Evolutionary conservation across 1,284 basidiomycete genomes (phyloP).

Genomic region (Cryptococcus deneoformans): DNA sequence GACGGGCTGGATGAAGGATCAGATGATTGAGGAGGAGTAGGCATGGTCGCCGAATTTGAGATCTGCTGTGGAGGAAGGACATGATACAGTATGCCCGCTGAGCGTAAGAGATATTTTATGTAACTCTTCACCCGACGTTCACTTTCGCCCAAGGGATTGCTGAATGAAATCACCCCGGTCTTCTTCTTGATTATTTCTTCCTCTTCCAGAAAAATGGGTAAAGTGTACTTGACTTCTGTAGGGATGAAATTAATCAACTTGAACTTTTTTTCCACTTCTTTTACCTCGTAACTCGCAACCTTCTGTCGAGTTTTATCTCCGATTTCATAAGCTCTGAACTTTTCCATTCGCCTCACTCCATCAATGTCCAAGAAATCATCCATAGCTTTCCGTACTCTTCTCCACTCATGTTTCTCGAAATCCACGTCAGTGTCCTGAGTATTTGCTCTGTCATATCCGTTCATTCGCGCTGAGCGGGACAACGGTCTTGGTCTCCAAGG

Average conservation of each 20-base stretch:
- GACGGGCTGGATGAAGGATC: neutral
- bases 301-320: slow-evolving; percentile 26
- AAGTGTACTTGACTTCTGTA: slow-evolving; percentile 52
- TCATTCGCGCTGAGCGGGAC: neutral
- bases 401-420: slow-evolving; percentile 32
- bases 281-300: slow-evolving; percentile 22
- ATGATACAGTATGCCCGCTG: slow-evolving; percentile 56
- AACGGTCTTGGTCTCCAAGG: slow-evolving; percentile 23
- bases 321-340: slow-evolving; percentile 49
- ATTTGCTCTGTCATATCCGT: neutral
- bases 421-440: slow-evolving; percentile 16
- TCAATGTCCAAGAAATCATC: slow-evolving; percentile 53
- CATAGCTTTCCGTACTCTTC: slow-evolving; percentile 48
- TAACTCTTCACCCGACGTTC: slow-evolving; percentile 47
- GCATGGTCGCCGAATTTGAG: too few species aligned
- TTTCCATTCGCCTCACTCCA: slow-evolving; percentile 49
- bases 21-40: neutral
- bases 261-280: slow-evolving; percentile 40
- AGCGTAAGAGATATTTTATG: slow-evolving; percentile 55
- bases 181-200: neutral
- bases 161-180: slow-evolving; percentile 28
- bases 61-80: slow-evolving; percentile 20
- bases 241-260: slow-evolving; percentile 55
- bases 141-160: slow-evolving; percentile 44
- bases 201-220: slow-evolving; percentile 44